These are phyloP conservation scores for Pulveroboletus sp. DNA, from an alignment of 768 basidiomycete species.

Conservation along the genomic window DNA sequence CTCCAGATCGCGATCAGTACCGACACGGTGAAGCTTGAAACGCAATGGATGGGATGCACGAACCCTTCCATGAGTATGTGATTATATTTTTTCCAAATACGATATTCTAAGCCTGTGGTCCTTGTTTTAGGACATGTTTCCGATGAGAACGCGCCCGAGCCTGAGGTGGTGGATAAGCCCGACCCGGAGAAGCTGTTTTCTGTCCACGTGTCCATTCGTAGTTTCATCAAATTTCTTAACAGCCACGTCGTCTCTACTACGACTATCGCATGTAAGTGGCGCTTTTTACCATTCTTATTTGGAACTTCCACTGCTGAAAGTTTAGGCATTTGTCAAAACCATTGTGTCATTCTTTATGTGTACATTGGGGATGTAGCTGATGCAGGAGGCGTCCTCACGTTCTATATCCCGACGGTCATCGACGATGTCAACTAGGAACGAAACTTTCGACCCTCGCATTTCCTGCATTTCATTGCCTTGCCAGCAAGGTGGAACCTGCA, in stretches of 20 bases:
- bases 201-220: constrained; percentile 66
- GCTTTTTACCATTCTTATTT: background rate
- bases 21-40: constrained; percentile 73
- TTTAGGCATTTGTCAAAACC: constrained; percentile 73
- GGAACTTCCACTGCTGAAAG: background rate
- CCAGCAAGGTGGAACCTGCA: background rate
- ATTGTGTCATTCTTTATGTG: constrained; percentile 85
- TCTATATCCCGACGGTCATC: constrained; percentile 79
- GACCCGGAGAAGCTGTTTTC: constrained; percentile 59
- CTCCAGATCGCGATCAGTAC: constrained; percentile 54
- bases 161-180: constrained; percentile 34
- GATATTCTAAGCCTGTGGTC: background rate
- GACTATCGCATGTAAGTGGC: constrained; percentile 76
- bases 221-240: constrained; percentile 78
- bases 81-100: background rate
- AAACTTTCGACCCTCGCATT: too few relatives aligned
- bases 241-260: constrained; percentile 78
- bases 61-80: constrained; percentile 54
- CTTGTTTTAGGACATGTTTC: constrained; percentile 20
- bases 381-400: constrained; percentile 81
- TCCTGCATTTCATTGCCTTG: background rate
- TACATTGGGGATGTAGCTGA: constrained; percentile 80
- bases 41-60: constrained; percentile 71
- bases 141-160: constrained; percentile 32
- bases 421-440: constrained; percentile 46